phyloP scores from a whole-genome alignment of 805 yeast genomes.

The Barnettozyma salicaria region DNA sequence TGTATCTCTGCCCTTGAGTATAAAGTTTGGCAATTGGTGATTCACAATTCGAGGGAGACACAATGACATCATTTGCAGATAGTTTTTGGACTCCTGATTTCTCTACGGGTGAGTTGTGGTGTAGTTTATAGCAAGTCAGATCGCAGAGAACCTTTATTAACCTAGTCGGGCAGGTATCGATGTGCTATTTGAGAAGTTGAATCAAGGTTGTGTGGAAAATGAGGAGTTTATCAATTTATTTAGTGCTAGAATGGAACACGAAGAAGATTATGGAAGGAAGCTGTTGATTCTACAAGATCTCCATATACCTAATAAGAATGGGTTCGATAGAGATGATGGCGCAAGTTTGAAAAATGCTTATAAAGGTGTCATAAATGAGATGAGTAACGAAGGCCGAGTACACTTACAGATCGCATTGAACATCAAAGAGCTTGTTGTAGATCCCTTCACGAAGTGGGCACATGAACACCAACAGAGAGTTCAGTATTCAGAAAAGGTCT shows the following conservation, averaged over 20 bases:
- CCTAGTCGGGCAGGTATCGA: constrained; percentile 36
- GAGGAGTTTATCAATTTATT: constrained; percentile 62
- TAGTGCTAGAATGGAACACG: constrained; percentile 66
- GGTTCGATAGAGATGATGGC: constrained; percentile 54
- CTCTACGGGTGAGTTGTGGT: constrained; percentile 35
- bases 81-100: constrained; percentile 74
- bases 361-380: constrained; percentile 48
- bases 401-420: constrained; percentile 58
- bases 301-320: constrained; percentile 33
- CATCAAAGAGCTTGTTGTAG: constrained; percentile 53
- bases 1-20: no score
- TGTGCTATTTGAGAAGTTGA: constrained; percentile 44
- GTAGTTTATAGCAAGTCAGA: no score
- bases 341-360: constrained; percentile 59
- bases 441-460: constrained; percentile 73
- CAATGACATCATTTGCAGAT: constrained; percentile 57
- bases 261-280: constrained; percentile 55
- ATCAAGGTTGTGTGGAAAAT: constrained; percentile 64
- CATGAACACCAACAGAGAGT: constrained; percentile 64
- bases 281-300: constrained; percentile 36
- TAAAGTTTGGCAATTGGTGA: no score
- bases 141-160: no score
- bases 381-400: constrained; percentile 50
- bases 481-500: constrained; percentile 49
- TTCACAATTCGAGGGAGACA: no score